Conservation (phyloP, 1,284 basidiomycete species). For the Exobasidium cylindrosporum region DNA sequence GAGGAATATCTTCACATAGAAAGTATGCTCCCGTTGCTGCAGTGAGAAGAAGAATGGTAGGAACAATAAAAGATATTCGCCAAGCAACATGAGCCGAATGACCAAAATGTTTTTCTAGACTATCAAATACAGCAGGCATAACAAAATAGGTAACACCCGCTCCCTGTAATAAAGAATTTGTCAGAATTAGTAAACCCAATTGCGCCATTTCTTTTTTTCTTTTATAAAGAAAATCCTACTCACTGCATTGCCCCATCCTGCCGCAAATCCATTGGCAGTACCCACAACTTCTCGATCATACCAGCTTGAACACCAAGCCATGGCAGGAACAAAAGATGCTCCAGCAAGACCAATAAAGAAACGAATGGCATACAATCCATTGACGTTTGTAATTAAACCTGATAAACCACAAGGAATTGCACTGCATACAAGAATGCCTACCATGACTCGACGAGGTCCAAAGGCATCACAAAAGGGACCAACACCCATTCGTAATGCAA, state of each 20-base stretch:
- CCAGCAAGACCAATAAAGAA: conserved; percentile 9
- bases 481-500: conserved; percentile 1
- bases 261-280: conserved; percentile 6
- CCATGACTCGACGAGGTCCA: conserved; percentile 7
- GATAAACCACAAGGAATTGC: conserved; percentile 7
- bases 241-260: conserved; percentile 11
- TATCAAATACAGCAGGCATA: conserved; percentile 27
- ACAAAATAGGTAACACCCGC: conserved; percentile 15
- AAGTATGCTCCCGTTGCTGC: too few species aligned
- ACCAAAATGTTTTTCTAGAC: too few species aligned
- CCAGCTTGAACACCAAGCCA: conserved; percentile 48
- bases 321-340: conserved; percentile 7
- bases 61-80: too few species aligned
- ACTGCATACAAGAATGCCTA: conserved; percentile 2
- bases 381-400: neutral
- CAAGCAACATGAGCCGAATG: too few species aligned
- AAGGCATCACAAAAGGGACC: conserved; percentile 3
- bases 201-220: too few species aligned
- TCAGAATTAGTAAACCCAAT: too few species aligned
- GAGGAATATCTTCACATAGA: too few species aligned
- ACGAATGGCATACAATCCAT: conserved; percentile 6
- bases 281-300: conserved; percentile 5
- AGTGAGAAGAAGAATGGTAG: too few species aligned
- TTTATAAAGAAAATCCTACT: too few species aligned
- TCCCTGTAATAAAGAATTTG: too few species aligned